Base-by-base conservation (phyloP, 2,329 filamentous ascomycete genomes). In the Penicillium psychrosexuale region DNA sequence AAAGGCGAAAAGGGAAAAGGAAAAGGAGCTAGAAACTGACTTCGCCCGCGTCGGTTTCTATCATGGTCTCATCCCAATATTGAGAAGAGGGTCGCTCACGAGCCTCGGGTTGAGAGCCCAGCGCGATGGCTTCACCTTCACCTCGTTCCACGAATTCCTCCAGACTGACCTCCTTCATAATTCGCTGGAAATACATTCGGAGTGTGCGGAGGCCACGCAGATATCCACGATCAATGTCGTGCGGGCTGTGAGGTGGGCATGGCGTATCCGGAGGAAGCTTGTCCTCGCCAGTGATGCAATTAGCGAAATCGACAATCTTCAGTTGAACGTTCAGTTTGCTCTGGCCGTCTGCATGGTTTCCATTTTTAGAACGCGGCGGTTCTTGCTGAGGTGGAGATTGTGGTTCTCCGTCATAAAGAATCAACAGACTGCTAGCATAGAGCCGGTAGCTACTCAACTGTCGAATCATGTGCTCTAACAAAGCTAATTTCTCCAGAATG, bases 301-400 rank as follows among this genome's bases (percentile, higher is more conserved):
- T 99, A 60, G 94, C 94, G 77, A 99, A 99, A 73, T 99, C 94
- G 54, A 96, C 93, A 72, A 99, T 95, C 75, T 97, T 97, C 76
- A 99, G 86, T 72, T 96, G 90, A 44, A 82, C 78, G 5, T 75
- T 69, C 7, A 66, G 64, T 34, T 69, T 71, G 43, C 70, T 75
- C 51, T 72, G 71, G 12, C 66, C 68, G 17, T 77, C 75, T 3
- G 69, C 66, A 22, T 69, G 67, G 9, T 54, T 61, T 43, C 66
- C 68, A 28, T 70, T 72, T 15, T 66, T 68, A 43, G 64, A 51
- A 7, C 55, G 62, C 19, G 60, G 53, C 40, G 62, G 61, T 5
- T 57, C 57, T 39, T 62, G 59, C 46, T 63, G 62, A 15, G 64
- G 53, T 13, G 63, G 51, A 7, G 63, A 58, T 34, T 66, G 61